Percentiles rank a stretch among this genome's conserved stretches.
phyloP scores from a whole-genome alignment of 768 basidiomycete genomes.

The Leucogyrophana mollusca region DNA sequence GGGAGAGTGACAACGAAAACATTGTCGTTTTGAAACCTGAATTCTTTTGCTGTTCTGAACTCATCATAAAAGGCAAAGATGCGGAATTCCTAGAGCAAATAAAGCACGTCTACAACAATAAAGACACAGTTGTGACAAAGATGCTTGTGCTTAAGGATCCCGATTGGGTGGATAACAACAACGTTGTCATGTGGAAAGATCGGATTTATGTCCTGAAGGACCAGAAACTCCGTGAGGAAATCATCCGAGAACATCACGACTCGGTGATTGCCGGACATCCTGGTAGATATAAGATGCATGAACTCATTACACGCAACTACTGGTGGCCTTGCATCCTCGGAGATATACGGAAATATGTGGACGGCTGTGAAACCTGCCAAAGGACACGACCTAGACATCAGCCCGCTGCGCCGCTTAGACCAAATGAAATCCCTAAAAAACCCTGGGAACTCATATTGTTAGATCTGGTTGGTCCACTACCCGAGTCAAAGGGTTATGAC shows the following conservation, averaged over 20 bases:
- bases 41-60: conserved; percentile 7
- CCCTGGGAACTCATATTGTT: conserved; percentile 10
- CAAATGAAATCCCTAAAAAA: conserved; percentile 7
- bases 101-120: no score
- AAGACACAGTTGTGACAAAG: neutral
- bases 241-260: conserved; percentile 24
- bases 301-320: conserved; percentile 20
- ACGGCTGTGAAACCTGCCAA: conserved; percentile 26
- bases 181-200: conserved; percentile 1
- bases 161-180: neutral
- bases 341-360: conserved; percentile 20
- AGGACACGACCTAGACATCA: conserved; percentile 17
- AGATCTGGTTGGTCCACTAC: conserved; percentile 12
- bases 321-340: conserved; percentile 27
- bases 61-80: no score
- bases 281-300: conserved; percentile 20
- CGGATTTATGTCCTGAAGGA: conserved; percentile 22
- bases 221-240: conserved; percentile 8
- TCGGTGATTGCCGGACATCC: conserved; percentile 23
- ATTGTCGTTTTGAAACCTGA: conserved; percentile 12
- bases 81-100: no score
- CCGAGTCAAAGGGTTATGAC: conserved; percentile 7
- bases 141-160: neutral
- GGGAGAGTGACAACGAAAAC: conserved; percentile 18
- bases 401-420: conserved; percentile 11